Conservation (phyloP, 768 basidiomycete genomes). For the Tulasnella calospora region DNA sequence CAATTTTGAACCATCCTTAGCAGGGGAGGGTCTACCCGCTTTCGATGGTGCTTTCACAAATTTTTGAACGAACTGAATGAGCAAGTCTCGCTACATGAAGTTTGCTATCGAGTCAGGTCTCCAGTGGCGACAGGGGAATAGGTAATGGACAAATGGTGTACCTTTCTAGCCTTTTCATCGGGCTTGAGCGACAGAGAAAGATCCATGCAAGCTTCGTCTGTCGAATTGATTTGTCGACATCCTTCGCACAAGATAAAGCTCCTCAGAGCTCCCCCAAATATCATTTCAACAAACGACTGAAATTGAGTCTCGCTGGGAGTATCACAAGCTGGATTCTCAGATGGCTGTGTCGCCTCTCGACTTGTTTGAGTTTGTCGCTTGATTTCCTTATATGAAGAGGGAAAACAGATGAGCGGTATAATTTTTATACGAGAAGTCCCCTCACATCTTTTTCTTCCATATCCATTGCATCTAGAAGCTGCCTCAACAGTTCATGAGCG, state of each 20-base stretch:
- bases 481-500: conserved; percentile 87
- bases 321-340: not conserved
- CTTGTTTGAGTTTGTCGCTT: conserved; percentile 53
- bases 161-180: conserved; percentile 69
- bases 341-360: conserved; percentile 32
- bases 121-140: not conserved
- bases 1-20: not conserved
- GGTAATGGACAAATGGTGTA: conserved; percentile 23
- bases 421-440: conserved; percentile 32
- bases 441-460: conserved; percentile 89
- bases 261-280: conserved; percentile 84
- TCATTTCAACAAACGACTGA: conserved; percentile 75
- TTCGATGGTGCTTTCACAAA: conserved; percentile 34
- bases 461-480: conserved; percentile 83
- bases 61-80: conserved; percentile 68
- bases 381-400: conserved; percentile 55
- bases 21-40: not conserved
- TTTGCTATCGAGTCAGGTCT: not conserved
- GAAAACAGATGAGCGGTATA: not conserved
- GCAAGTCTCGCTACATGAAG: conserved; percentile 51
- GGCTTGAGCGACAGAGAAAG: conserved; percentile 84
- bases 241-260: conserved; percentile 90
- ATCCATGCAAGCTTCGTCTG: conserved; percentile 91
- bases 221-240: conserved; percentile 74
- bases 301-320: conserved; percentile 34